phyloP scores from a whole-genome alignment of 306 rosid species.

The Sicyos baderoa region DNA sequence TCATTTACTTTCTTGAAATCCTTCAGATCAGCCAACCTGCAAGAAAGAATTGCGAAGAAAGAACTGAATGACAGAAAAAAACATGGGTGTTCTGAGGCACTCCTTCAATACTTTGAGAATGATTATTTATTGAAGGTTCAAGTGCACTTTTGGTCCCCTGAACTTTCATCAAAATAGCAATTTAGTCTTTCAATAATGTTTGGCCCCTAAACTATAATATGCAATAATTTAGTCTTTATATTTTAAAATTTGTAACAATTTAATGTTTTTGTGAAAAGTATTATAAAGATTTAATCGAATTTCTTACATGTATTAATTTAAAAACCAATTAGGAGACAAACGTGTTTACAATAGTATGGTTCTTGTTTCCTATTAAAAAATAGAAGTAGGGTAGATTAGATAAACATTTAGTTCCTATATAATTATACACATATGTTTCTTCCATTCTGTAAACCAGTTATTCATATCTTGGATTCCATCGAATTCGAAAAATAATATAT shows the following conservation, averaged over 20 bases:
- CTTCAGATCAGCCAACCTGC: slow-evolving; percentile 90
- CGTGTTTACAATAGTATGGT: too few relatives aligned
- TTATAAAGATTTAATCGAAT: neutral
- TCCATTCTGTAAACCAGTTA: too few relatives aligned
- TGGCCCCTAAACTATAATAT: too few relatives aligned
- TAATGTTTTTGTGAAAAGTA: neutral
- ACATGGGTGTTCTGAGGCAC: neutral
- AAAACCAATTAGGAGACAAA: too few relatives aligned
- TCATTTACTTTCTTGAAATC: slow-evolving; percentile 80
- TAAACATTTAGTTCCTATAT: too few relatives aligned
- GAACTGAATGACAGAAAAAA: slow-evolving; percentile 12
- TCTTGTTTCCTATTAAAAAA: too few relatives aligned
- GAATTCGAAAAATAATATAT: too few relatives aligned
- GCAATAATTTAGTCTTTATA: neutral
- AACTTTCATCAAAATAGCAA: neutral
- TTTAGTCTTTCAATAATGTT: neutral
- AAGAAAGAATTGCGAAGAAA: slow-evolving; percentile 18
- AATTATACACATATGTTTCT: too few relatives aligned
- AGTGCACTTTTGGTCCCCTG: neutral
- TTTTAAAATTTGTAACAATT: too few relatives aligned
- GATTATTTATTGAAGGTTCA: neutral
- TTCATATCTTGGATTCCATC: too few relatives aligned
- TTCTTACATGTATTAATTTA: too few relatives aligned
- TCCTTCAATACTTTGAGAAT: neutral
- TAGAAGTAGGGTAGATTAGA: too few relatives aligned